Evolutionary conservation across 805 yeast species (phyloP).

Genomic region (Kodamaea sagamina): DNA sequence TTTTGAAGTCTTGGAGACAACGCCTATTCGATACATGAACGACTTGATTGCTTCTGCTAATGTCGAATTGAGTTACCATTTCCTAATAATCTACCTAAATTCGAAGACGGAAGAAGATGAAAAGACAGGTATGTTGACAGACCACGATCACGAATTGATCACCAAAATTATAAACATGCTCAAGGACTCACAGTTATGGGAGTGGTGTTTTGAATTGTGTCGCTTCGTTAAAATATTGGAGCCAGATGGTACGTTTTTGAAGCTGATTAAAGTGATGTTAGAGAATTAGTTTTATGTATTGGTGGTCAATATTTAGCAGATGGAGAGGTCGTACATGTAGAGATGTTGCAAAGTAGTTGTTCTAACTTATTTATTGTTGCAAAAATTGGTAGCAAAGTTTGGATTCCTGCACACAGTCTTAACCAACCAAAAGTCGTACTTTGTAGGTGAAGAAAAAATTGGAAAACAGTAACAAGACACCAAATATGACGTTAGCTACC

Average conservation of each 20-base stretch:
- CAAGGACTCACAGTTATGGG: slow-evolving; percentile 44
- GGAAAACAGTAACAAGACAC: slow-evolving; percentile 5
- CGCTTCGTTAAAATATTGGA: slow-evolving; percentile 55
- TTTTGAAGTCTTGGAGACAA: slow-evolving; percentile 41
- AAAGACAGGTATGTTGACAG: slow-evolving; percentile 22
- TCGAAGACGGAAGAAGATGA: slow-evolving; percentile 44
- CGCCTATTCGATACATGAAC: slow-evolving; percentile 49
- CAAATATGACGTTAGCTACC: slow-evolving; percentile 64
- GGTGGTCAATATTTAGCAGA: neutral
- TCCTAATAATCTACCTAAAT: slow-evolving; percentile 52
- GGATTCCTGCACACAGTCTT: slow-evolving; percentile 8
- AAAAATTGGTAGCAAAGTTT: slow-evolving; percentile 6
- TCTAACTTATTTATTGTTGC: slow-evolving; percentile 1
- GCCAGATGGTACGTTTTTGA: slow-evolving; percentile 16
- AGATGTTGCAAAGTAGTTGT: too few relatives aligned
- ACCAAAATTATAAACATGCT: slow-evolving; percentile 47
- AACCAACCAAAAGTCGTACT: slow-evolving; percentile 20
- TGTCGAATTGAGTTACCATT: slow-evolving; percentile 53
- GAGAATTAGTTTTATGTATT: neutral
- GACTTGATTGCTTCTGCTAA: slow-evolving; percentile 41
- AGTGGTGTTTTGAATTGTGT: slow-evolving; percentile 55
- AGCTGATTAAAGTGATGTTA: neutral
- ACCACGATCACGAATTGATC: slow-evolving; percentile 43
- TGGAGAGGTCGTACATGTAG: too few relatives aligned
- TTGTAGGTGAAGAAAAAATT: slow-evolving; percentile 8